Conservation (phyloP, 306 rosid species). For the peach (Prunus persica) region DNA sequence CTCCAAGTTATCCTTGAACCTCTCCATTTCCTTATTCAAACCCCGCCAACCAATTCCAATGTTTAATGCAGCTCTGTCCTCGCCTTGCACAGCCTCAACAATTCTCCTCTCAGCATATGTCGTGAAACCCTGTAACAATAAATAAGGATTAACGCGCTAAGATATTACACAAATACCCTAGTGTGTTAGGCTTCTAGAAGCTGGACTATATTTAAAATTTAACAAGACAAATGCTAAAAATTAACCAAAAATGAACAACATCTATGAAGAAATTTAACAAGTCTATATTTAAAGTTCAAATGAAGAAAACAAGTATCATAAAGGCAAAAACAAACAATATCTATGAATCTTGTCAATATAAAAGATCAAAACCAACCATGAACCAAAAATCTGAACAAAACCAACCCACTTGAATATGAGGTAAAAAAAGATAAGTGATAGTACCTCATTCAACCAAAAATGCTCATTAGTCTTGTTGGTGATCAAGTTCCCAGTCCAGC, state of each 20-base stretch:
- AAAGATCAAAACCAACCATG: not conserved
- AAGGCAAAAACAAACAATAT: not conserved
- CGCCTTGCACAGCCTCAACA: slow-evolving; percentile 92
- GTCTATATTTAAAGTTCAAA: no score
- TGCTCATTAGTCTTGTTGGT: slow-evolving; percentile 88
- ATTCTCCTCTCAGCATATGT: slow-evolving; percentile 94
- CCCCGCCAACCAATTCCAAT: slow-evolving; percentile 93
- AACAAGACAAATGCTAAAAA: not conserved
- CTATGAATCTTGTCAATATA: not conserved
- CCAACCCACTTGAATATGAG: not conserved
- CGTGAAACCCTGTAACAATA: slow-evolving; percentile 68
- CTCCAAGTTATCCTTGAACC: slow-evolving; percentile 90
- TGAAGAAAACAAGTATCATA: not conserved
- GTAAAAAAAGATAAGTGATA: not conserved
- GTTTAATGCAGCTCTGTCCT: slow-evolving; percentile 61
- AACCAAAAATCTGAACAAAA: not conserved
- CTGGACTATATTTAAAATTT: not conserved
- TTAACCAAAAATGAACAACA: not conserved
- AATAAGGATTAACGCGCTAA: slow-evolving; percentile 3
- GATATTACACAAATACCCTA: not conserved
- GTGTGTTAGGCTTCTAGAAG: not conserved
- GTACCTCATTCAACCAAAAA: slow-evolving; percentile 96
- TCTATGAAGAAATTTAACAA: no score
- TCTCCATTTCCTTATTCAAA: slow-evolving; percentile 65
- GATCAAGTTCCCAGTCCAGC: slow-evolving; percentile 97